A percentile compares a stretch with the other conserved stretches of the same genome.
These are phyloP conservation scores for Monosporascus sp. DNA, from an alignment of 2,329 filamentous ascomycete species.

Conservation along the genomic window DNA sequence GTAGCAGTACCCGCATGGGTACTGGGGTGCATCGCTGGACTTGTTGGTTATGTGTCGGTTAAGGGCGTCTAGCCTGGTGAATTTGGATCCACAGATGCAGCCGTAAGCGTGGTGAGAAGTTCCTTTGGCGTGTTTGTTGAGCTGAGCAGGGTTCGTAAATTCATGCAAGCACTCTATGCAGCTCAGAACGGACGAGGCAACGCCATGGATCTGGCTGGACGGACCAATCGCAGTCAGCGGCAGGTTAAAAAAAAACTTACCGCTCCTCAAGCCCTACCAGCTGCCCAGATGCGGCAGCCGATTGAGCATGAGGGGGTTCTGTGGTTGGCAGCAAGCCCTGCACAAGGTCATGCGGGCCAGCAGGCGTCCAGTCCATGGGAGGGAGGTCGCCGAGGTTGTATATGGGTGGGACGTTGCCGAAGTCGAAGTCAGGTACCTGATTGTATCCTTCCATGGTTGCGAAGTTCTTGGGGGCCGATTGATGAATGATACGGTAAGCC, in stretches of 20 bases:
- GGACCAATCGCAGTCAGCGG: background rate
- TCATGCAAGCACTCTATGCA: constrained; percentile 2
- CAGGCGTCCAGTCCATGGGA: background rate
- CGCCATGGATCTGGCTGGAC: too few relatives aligned
- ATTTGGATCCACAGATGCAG: constrained; percentile 8
- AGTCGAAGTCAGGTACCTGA: background rate
- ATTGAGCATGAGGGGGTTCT: background rate
- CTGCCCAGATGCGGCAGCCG: background rate
- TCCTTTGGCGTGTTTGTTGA: constrained; percentile 2
- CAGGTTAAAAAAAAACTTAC: constrained; percentile 4
- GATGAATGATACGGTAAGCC: background rate
- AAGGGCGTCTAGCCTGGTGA: constrained; percentile 6
- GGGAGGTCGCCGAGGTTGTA: background rate
- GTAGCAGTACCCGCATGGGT: constrained; percentile 9
- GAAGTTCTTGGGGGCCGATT: background rate
- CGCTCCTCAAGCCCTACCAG: background rate
- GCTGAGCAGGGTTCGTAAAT: constrained; percentile 1
- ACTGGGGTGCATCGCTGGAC: constrained; percentile 1
- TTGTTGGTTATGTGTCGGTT: constrained; percentile 10
- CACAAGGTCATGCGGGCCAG: background rate
- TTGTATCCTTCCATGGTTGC: background rate
- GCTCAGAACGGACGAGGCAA: background rate
- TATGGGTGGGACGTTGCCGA: background rate
- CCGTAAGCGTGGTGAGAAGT: constrained; percentile 5
- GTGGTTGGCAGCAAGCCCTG: background rate